phyloP scores from a whole-genome alignment of 352 stramenopile species.

The Globisporangium spiculum region DNA sequence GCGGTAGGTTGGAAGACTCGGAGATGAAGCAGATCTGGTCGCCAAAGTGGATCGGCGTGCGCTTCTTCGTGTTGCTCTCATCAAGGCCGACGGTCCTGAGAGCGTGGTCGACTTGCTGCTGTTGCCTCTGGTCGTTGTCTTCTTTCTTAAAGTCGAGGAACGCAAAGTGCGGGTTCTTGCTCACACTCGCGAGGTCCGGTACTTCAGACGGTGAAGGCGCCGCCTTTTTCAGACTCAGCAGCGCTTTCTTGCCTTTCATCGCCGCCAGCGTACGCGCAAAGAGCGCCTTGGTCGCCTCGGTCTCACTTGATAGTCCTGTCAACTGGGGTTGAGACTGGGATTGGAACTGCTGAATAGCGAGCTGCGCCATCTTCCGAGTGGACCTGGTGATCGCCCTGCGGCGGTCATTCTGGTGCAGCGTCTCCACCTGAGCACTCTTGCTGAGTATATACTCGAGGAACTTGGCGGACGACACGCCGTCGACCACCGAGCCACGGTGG shows the following conservation, averaged over 20 bases:
- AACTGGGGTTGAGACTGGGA: slow-evolving; percentile 10
- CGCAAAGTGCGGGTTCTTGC: slow-evolving; percentile 57
- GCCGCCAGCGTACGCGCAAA: slow-evolving; percentile 27
- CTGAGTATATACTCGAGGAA: slow-evolving; percentile 46
- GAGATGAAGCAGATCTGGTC: slow-evolving; percentile 65
- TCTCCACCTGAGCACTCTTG: slow-evolving; percentile 37
- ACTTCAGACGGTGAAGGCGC: background rate
- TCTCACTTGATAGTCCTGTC: slow-evolving; percentile 2
- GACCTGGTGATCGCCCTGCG: slow-evolving; percentile 34
- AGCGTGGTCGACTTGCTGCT: background rate
- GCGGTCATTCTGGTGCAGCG: slow-evolving; percentile 36
- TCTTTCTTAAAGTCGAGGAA: slow-evolving; percentile 54
- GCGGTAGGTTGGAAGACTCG: slow-evolving; percentile 35
- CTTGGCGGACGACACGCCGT: slow-evolving; percentile 22
- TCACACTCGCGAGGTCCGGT: slow-evolving; percentile 10
- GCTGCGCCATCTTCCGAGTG: slow-evolving; percentile 33
- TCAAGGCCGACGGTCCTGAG: slow-evolving; percentile 29
- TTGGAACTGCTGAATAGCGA: slow-evolving; percentile 25
- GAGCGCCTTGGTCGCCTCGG: slow-evolving; percentile 22
- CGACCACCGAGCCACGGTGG: background rate
- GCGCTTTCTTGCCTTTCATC: slow-evolving; percentile 28
- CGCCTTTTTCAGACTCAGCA: slow-evolving; percentile 23
- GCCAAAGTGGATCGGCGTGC: slow-evolving; percentile 52
- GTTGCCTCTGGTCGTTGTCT: background rate
- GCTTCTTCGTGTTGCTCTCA: slow-evolving; percentile 44